phyloP scores from a whole-genome alignment of 768 basidiomycete genomes.

The Leccinellum albellum region DNA sequence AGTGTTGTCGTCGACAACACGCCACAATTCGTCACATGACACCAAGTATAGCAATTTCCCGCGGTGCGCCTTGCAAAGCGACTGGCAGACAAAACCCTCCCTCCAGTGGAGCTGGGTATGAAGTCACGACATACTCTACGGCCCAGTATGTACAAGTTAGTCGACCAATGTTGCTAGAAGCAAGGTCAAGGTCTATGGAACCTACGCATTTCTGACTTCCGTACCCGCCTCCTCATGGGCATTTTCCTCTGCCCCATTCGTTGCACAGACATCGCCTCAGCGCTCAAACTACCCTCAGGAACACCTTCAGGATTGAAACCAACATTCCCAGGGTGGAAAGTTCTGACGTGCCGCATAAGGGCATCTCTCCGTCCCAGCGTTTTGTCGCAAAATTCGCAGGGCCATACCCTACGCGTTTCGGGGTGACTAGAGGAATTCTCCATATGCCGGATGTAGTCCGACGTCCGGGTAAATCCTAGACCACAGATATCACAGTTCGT shows the following conservation, averaged over 20 bases:
- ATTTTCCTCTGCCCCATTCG: conserved; percentile 8
- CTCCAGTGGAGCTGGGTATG: too few species aligned
- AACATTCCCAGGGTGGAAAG: conserved; percentile 8
- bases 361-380: conserved; percentile 26
- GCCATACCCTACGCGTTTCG: conserved; percentile 25
- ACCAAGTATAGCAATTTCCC: too few species aligned
- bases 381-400: conserved; percentile 18
- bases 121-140: neutral
- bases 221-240: neutral
- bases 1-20: too few species aligned
- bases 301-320: neutral
- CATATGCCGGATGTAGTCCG: conserved; percentile 20
- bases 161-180: neutral
- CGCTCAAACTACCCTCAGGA: neutral
- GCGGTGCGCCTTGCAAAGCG: too few species aligned
- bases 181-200: too few species aligned
- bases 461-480: conserved; percentile 16
- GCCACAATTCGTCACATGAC: too few species aligned
- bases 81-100: too few species aligned
- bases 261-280: neutral
- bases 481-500: conserved; percentile 16
- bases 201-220: conserved; percentile 4
- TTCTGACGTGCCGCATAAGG: conserved; percentile 21
- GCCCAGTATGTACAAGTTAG: neutral
- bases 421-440: conserved; percentile 22